Base-by-base conservation (phyloP, 805 yeast species). In the Wickerhamomyces hampshirensis region DNA sequence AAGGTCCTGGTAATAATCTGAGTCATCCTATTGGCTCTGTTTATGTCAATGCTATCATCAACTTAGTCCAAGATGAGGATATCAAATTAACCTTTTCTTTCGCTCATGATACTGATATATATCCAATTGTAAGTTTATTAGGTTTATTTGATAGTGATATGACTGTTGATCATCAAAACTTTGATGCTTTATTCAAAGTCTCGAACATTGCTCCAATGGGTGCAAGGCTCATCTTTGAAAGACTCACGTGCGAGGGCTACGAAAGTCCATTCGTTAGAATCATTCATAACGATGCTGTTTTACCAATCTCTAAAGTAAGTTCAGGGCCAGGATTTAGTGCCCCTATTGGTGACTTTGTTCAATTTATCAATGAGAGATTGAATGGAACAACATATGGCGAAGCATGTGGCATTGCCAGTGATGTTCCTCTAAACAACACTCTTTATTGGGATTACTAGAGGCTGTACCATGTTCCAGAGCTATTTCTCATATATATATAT, bases 71-170 rank as follows among this genome's bases (percentile, higher is more conserved):
- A 46, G 60, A 66, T 30, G 65, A 61, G 17, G 56, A 56, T 6
- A 47, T 50, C 6, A 51, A 68, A 39, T 50, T 76, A 26, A 65
- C 70, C 51, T 59, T 68, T 31, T 62, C 66, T 16, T 76, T 76
- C 52, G 58, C 70, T 13, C 83, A 77, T 55, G 83, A 77, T 51
- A 70, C 77, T 26, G 78, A 77, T 47, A 58, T 75, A 31, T 70
- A 69, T 39, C 59, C 67, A n/a, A 64, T 68, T 48, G 63, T 69
- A 31, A 58, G 75, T 17, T 69, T 76, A 5, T 53, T 74, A 17
- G 80, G 78, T 3, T 42, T 77, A 28, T 56, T 68, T 13, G 56
- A 48, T 29, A 47, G 62, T 29, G 55, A 56, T 31, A 57, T 74
- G 40, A 68, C 77, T 6, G 47, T 58, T n/a, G 68, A 65, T 45